These are phyloP conservation scores for Aspergillus oerlinghausenensis DNA, from an alignment of 2,329 filamentous ascomycete genomes.

Conservation along the genomic window DNA sequence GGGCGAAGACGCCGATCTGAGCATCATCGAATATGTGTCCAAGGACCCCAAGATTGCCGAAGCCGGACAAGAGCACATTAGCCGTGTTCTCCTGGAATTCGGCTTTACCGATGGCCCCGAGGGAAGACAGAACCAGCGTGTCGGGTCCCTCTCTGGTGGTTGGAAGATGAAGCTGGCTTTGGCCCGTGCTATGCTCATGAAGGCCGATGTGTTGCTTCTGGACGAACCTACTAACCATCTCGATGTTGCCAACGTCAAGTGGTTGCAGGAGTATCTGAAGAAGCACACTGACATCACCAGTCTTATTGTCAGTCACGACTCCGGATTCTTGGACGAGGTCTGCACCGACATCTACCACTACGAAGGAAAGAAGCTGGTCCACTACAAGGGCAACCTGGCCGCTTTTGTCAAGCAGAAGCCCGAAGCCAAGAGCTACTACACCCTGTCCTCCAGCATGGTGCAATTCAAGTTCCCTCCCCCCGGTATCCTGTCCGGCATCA, in stretches of 20 bases:
- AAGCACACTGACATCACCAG: slow-evolving; percentile 94
- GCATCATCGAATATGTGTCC: slow-evolving; percentile 85
- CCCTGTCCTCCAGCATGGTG: slow-evolving; percentile 77
- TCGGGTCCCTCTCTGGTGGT: slow-evolving; percentile 91
- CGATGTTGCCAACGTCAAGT: slow-evolving; percentile 92
- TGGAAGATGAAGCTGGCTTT: slow-evolving; percentile 99
- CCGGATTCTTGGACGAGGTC: slow-evolving; percentile 91
- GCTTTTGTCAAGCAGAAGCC: slow-evolving; percentile 82
- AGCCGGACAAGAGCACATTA: slow-evolving; percentile 75
- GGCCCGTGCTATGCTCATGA: slow-evolving; percentile 92
- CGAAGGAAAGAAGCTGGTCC: slow-evolving; percentile 85
- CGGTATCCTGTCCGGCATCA: slow-evolving; percentile 90
- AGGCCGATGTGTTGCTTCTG: slow-evolving; percentile 90
- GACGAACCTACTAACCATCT: slow-evolving; percentile 99
- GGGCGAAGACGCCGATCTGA: slow-evolving; percentile 94
- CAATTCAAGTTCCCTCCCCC: slow-evolving; percentile 98
- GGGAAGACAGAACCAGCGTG: slow-evolving; percentile 80
- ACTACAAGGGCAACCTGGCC: slow-evolving; percentile 49
- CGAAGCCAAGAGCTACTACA: slow-evolving; percentile 98
- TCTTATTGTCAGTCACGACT: slow-evolving; percentile 98
- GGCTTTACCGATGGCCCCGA: slow-evolving; percentile 89
- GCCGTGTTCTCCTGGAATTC: slow-evolving; percentile 78
- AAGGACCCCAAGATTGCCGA: slow-evolving; percentile 83
- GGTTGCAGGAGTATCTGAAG: slow-evolving; percentile 94
- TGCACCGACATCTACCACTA: slow-evolving; percentile 99